Evolutionary conservation across 768 basidiomycete genomes (phyloP).

Genomic region (Mycena vulgaris): DNA sequence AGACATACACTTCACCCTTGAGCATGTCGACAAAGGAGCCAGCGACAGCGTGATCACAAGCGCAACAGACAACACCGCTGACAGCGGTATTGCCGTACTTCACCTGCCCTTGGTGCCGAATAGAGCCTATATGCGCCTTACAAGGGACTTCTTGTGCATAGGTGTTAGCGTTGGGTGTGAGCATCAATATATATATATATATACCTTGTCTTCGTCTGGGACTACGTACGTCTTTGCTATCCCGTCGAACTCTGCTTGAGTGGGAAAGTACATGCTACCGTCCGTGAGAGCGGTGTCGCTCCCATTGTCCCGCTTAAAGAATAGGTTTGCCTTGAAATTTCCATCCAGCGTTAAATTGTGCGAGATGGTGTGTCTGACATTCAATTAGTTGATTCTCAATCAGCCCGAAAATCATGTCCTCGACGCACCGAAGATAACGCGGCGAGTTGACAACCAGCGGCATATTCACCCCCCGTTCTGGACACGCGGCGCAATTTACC

Average conservation of each 20-base stretch:
- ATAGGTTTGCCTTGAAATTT: slow-evolving; percentile 24
- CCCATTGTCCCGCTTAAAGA: slow-evolving; percentile 29
- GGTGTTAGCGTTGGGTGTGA: neutral
- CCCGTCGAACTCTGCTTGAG: neutral
- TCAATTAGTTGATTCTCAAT: neutral
- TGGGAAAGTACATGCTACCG: slow-evolving; percentile 25
- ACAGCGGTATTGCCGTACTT: slow-evolving; percentile 28
- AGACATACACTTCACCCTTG: slow-evolving; percentile 19
- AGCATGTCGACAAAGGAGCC: slow-evolving; percentile 25
- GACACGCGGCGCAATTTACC: neutral
- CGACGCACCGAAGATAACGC: slow-evolving; percentile 10
- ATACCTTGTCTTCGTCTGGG: slow-evolving; percentile 20
- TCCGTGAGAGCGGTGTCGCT: slow-evolving; percentile 24
- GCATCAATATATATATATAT: neutral
- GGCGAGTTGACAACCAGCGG: slow-evolving; percentile 4
- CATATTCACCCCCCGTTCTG: slow-evolving; percentile 20
- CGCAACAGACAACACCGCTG: slow-evolving; percentile 17
- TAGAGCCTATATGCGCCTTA: slow-evolving; percentile 11
- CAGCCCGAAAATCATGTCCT: neutral
- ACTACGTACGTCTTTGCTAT: slow-evolving; percentile 11
- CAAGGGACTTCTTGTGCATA: slow-evolving; percentile 7
- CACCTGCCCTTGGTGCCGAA: slow-evolving; percentile 12
- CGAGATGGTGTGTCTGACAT: slow-evolving; percentile 3
- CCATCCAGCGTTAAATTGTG: slow-evolving; percentile 6
- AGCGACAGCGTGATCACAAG: slow-evolving; percentile 20